phyloP scores from a whole-genome alignment of 768 basidiomycete species.

The Podaxis mareebaensis region DNA sequence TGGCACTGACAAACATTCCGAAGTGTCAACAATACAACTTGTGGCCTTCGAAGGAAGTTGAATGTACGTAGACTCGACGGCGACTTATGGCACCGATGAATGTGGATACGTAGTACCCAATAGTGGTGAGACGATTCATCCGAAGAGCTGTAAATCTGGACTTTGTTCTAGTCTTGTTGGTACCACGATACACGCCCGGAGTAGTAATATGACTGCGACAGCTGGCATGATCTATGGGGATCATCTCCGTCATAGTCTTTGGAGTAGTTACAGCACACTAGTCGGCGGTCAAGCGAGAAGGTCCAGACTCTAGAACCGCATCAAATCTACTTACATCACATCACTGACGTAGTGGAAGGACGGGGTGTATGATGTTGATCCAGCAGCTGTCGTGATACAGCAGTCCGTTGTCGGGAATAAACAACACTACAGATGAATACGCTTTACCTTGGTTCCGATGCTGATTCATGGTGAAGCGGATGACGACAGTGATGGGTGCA shows the following conservation, averaged over 20 bases:
- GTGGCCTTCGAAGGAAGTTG: not conserved
- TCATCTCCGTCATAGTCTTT: conserved; percentile 1
- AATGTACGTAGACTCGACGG: not conserved
- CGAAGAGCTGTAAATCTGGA: not conserved
- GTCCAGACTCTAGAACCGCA: not conserved
- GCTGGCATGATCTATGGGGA: not conserved
- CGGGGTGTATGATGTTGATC: not conserved
- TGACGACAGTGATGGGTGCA: not conserved
- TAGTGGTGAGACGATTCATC: not conserved
- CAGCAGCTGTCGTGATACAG: not conserved
- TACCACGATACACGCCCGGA: not conserved
- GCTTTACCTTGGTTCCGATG: conserved; percentile 2
- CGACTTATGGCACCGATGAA: not conserved
- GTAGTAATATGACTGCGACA: not conserved
- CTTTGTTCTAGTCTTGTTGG: not conserved
- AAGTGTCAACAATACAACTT: not conserved
- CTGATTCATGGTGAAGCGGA: not conserved
- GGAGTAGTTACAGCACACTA: not conserved
- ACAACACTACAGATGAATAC: not conserved
- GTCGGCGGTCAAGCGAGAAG: not conserved
- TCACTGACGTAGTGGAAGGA: conserved; percentile 1
- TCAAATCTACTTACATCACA: not conserved
- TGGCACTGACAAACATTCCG: not conserved
- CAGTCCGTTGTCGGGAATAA: not conserved
- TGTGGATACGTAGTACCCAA: not conserved